Evolutionary conservation across 176 grass and related monocot species (phyloP).

Genomic region (Eragrostis curvula): DNA sequence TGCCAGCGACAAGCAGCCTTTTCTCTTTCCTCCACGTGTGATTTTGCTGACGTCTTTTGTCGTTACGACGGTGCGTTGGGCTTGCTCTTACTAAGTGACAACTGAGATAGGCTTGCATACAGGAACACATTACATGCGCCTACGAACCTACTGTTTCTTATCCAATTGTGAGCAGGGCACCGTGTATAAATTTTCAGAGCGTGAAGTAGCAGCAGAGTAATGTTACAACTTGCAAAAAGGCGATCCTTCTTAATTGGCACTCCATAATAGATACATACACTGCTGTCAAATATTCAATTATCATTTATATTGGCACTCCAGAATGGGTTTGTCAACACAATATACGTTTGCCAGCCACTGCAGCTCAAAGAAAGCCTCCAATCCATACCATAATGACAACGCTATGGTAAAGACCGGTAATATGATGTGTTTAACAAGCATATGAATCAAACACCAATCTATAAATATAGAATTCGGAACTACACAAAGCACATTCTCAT

Average conservation of each 20-base stretch:
- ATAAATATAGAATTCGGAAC: not conserved
- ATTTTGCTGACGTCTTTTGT: too few relatives aligned
- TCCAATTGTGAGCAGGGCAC: not conserved
- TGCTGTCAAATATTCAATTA: too few relatives aligned
- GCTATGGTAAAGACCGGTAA: not conserved
- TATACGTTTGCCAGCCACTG: too few relatives aligned
- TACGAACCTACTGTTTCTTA: not conserved
- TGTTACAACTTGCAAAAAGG: not conserved
- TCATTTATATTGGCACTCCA: too few relatives aligned
- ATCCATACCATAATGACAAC: too few relatives aligned
- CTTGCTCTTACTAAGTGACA: too few relatives aligned
- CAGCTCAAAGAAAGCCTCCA: too few relatives aligned
- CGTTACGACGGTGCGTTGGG: too few relatives aligned
- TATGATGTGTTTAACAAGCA: not conserved
- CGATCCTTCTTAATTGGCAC: not conserved
- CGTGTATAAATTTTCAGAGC: not conserved
- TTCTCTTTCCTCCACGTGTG: too few relatives aligned
- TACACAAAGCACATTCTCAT: not conserved
- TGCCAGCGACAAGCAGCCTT: too few relatives aligned
- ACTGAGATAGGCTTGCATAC: too few relatives aligned
- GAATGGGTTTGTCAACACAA: too few relatives aligned
- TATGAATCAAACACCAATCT: not conserved
- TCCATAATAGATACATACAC: not conserved
- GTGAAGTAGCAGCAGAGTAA: not conserved
- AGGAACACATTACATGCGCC: not conserved